These are phyloP conservation scores for Galerina sulciceps DNA, from an alignment of 768 basidiomycete genomes.

Conservation along the genomic window DNA sequence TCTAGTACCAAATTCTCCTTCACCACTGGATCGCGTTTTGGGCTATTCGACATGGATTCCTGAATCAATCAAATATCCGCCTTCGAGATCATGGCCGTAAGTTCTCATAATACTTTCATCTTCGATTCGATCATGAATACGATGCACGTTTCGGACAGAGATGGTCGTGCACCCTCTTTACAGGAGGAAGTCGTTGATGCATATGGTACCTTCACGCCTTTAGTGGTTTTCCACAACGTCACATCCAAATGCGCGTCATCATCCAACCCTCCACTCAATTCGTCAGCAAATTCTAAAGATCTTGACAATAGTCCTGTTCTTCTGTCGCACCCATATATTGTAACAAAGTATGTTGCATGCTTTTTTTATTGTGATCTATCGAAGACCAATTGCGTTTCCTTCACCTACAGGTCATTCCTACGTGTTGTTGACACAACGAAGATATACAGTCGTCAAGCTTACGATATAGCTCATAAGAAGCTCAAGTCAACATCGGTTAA, in stretches of 20 bases:
- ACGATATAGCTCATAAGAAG: constrained; percentile 28
- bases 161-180: constrained; percentile 10
- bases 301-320: constrained; percentile 18
- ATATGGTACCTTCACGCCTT: constrained; percentile 36
- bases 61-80: constrained; percentile 20
- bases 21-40: constrained; percentile 30
- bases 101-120: not conserved
- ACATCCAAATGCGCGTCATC: constrained; percentile 20
- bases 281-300: constrained; percentile 11
- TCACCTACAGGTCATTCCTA: constrained; percentile 34
- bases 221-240: constrained; percentile 34
- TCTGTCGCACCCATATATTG: constrained; percentile 36
- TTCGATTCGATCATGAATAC: not conserved
- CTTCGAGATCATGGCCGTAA: constrained; percentile 18
- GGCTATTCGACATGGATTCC: constrained; percentile 37
- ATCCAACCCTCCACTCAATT: not conserved
- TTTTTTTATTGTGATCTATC: not conserved
- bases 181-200: constrained; percentile 35
- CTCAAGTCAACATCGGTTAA: constrained; percentile 27
- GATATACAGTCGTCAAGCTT: constrained; percentile 32
- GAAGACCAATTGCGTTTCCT: not conserved
- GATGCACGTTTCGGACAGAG: not conserved
- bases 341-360: constrained; percentile 34
- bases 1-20: constrained; percentile 34
- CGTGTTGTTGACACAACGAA: constrained; percentile 36